Evolutionary conservation across 1,139 yeast species (phyloP).

Genomic region (Yamadazyma oceani): DNA sequence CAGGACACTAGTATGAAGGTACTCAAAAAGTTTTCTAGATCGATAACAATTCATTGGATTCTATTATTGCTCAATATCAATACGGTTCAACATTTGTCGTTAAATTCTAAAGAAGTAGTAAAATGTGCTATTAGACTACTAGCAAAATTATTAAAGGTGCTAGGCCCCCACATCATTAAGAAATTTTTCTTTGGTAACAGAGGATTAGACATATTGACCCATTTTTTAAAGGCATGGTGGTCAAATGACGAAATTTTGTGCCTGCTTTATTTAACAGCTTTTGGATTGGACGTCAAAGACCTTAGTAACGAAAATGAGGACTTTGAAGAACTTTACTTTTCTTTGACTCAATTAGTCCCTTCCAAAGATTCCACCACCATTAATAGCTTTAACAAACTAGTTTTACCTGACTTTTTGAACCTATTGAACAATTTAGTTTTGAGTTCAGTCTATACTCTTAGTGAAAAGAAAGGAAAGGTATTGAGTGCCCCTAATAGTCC

Average conservation of each 20-base stretch:
- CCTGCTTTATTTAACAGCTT: conserved; percentile 38
- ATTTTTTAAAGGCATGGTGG: conserved; percentile 49
- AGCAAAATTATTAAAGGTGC: conserved; percentile 45
- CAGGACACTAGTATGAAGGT: conserved; percentile 33
- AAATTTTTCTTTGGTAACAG: conserved; percentile 51
- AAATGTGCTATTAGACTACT: conserved; percentile 50
- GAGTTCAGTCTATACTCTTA: conserved; percentile 32
- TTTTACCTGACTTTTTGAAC: conserved; percentile 41
- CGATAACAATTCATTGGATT: conserved; percentile 67
- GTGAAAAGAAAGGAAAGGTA: conserved; percentile 36
- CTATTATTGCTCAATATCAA: conserved; percentile 51
- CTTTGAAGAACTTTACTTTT: conserved; percentile 7
- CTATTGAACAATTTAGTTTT: conserved; percentile 42
- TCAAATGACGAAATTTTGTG: conserved; percentile 34
- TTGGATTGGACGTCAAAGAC: conserved; percentile 31
- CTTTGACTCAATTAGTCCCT: conserved; percentile 11
- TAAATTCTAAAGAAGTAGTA: conserved; percentile 36
- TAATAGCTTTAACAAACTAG: conserved; percentile 20
- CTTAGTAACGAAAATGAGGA: conserved; percentile 4
- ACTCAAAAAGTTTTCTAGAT: conserved; percentile 50
- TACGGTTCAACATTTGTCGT: conserved; percentile 4
- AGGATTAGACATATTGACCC: conserved; percentile 57
- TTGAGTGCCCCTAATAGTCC: conserved; percentile 42
- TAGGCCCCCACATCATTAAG: conserved; percentile 48
- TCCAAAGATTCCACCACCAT: conserved; percentile 1